Base-by-base conservation (phyloP, 2,329 filamentous ascomycete species). In the Cladosporium halotolerans region DNA sequence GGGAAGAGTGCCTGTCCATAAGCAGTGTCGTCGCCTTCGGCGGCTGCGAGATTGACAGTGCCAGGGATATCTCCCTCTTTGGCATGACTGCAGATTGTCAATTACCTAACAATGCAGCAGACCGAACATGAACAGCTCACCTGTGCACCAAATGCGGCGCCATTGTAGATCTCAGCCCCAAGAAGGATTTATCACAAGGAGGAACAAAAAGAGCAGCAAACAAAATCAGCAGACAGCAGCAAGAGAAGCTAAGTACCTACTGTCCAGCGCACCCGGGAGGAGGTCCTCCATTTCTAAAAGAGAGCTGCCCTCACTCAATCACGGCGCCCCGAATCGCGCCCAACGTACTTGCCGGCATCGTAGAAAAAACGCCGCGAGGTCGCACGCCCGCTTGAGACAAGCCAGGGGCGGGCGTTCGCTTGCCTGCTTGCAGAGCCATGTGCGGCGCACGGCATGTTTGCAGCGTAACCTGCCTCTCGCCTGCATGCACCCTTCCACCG, bases 1-100 rank as follows among this genome's bases (percentile, higher is more conserved):
- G 81, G 80, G 58, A 78, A 83, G 3, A 83, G 70, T 2, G 81
- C 80, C 63, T 83, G 80, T 18, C 81, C 81, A 55, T 80, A 79
- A 0, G 71, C 79, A 1, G 79, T 79, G 58, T 82, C 79, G 60
- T 82, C 79, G 43, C 79, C 80, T 68, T 82, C 79, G 72, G 53
- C 64, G 9, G 72, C 74, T 51, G 72, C 67, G 13, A 82, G 68
- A 60, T 82, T 76, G 40, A 82, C 79, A 0, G 79, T 82, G 3
- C 79, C 79, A 0, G 79, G 78, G 31, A 82, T 72, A 33, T 75
- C 76, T 57, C 75, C 78, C 64, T 81, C 79, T 55, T 76, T 77
- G 4, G 79, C 79, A 67, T 80, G 78, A 62, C 78, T 80, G 34
- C 13, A 19, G 14, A 2, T 13, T 9, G 18, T 51, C 19, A 51